A percentile compares a stretch with the other conserved stretches of the same genome.
Evolutionary conservation across 1,139 yeast species (phyloP).

Genomic region (Geotrichum aggregatum): DNA sequence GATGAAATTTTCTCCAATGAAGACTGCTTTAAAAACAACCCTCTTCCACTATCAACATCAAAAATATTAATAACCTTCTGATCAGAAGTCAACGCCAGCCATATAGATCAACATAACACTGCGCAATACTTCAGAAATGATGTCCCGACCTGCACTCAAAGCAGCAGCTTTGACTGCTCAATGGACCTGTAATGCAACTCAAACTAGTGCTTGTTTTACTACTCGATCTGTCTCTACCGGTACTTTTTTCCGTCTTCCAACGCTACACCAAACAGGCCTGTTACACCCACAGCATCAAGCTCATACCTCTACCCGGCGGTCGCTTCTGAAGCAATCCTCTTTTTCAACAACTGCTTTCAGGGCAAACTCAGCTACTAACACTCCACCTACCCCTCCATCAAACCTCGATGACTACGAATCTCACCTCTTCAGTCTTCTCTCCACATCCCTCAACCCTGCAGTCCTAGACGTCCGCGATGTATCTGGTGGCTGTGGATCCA

Average conservation of each 20-base stretch:
- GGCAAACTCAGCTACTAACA: conserved; percentile 13
- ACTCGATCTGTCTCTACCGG: no score
- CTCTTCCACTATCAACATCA: no score
- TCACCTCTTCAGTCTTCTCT: conserved; percentile 55
- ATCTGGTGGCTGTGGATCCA: conserved; percentile 96
- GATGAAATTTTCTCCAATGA: neutral
- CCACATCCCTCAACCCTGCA: conserved; percentile 54
- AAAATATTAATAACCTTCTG: no score
- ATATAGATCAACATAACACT: no score
- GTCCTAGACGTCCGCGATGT: conserved; percentile 69
- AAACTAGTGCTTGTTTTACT: no score
- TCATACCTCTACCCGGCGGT: neutral
- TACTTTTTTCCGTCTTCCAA: neutral
- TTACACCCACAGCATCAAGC: neutral
- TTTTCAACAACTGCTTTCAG: neutral
- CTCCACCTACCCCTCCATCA: no score
- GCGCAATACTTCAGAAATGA: no score
- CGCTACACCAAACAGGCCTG: neutral
- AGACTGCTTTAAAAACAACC: neutral
- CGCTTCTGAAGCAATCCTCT: neutral
- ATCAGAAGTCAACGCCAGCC: no score
- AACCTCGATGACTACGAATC: conserved; percentile 61
- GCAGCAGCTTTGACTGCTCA: no score
- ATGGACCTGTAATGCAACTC: no score
- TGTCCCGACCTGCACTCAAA: no score